A percentile compares a stretch with the other conserved stretches of the same genome.
phyloP scores from a whole-genome alignment of 179 eudicot species.

The Silene coronaria region DNA sequence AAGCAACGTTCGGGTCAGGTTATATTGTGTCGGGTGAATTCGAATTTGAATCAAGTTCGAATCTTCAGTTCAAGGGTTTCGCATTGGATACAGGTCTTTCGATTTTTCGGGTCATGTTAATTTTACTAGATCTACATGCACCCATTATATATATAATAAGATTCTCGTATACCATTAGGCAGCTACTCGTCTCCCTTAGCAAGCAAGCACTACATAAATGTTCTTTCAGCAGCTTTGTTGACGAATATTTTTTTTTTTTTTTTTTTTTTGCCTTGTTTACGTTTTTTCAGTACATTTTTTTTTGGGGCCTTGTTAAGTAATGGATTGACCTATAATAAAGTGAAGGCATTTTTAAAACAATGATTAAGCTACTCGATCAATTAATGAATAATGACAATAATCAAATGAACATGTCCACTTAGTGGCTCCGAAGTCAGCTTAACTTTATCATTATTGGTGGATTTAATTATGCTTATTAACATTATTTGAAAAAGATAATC shows the following conservation, averaged over 20 bases:
- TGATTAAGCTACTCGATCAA: slow-evolving; percentile 6
- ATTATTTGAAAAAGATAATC: slow-evolving; percentile 11
- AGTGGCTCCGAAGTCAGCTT: slow-evolving; percentile 17
- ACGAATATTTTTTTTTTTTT: neutral
- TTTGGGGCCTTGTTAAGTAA: neutral
- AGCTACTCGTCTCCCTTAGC: too few species aligned
- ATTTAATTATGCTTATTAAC: slow-evolving; percentile 13
- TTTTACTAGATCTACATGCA: too few species aligned
- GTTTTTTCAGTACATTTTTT: neutral
- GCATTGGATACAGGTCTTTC: too few species aligned
- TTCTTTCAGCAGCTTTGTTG: slow-evolving; percentile 18
- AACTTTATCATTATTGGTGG: slow-evolving; percentile 19
- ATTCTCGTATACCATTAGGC: too few species aligned
- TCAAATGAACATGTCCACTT: neutral
- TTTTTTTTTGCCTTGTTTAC: too few species aligned
- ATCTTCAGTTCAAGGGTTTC: too few species aligned
- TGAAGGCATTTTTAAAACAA: neutral
- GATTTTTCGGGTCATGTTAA: too few species aligned
- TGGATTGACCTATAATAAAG: neutral
- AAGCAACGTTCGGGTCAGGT: too few species aligned
- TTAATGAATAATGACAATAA: neutral
- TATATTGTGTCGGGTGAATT: too few species aligned
- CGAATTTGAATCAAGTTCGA: too few species aligned
- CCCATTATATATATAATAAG: too few species aligned
- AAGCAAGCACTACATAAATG: slow-evolving; percentile 6